These are phyloP conservation scores for Neofusicoccum sp. DNA, from an alignment of 2,329 filamentous ascomycete genomes.

Conservation along the genomic window DNA sequence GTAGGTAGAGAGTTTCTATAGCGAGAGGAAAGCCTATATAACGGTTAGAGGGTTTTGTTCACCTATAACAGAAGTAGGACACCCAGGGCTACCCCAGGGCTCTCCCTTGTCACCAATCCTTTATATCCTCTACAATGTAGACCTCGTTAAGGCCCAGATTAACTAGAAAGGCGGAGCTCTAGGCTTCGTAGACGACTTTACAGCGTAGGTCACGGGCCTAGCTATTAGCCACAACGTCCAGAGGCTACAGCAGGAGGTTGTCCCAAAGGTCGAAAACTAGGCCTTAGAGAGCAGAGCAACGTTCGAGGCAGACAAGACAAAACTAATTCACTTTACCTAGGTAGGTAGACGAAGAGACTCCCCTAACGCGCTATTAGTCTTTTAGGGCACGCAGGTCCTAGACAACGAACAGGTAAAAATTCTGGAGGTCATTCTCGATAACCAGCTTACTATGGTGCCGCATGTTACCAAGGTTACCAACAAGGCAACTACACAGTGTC, in stretches of 20 bases:
- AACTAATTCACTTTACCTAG: not conserved
- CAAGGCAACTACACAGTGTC: not conserved
- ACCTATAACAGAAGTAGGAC: not conserved
- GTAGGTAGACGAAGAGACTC: not conserved
- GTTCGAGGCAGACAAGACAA: too few relatives aligned
- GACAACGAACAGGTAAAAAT: not conserved
- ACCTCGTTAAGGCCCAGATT: not conserved
- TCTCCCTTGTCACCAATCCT: constrained; percentile 13
- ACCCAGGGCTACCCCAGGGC: not conserved
- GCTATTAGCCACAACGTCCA: not conserved
- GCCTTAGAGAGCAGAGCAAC: too few relatives aligned
- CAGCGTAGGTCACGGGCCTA: not conserved
- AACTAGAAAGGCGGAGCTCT: constrained; percentile 6
- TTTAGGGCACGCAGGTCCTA: not conserved
- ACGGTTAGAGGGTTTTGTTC: not conserved
- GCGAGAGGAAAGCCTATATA: not conserved
- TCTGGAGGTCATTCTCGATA: not conserved
- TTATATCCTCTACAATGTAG: not conserved
- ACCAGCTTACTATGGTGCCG: not conserved
- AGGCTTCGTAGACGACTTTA: constrained; percentile 17
- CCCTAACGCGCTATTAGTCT: not conserved
- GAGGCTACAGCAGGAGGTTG: not conserved
- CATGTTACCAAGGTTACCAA: not conserved
- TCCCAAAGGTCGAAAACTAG: too few relatives aligned
- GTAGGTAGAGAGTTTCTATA: not conserved